Base-by-base conservation (phyloP, 1,284 basidiomycete species). In the Entoloma clypeatum region DNA sequence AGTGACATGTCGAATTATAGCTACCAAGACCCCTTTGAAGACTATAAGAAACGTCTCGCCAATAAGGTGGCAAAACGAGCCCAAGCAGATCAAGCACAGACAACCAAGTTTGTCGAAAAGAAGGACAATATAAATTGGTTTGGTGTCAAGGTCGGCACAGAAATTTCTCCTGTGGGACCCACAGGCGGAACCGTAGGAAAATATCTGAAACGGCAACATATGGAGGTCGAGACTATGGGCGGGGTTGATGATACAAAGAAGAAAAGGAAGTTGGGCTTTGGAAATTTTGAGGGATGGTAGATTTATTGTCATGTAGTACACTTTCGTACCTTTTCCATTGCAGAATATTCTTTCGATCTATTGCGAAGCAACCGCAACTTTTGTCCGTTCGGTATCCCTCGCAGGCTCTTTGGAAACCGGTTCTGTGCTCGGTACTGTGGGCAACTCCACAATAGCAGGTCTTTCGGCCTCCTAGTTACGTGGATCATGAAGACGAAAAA, bases 21-120 rank as follows among this genome's bases (percentile, higher is more conserved):
- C 35, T 83, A 86, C 53, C 84, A 89, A 63, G 89, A 92, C 58
- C 90, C 89, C 0, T 92, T 91, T 49, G 84, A 91, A 40, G 84
- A 85, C 24, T 91, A 91, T 61, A 89, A 90, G 56, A 71, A 67
- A 9, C 79, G 87, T 7, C 72, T 87, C 11, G 75, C 77, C 19
- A 88, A 83, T 57, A 86, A 86, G 50, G 69, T 90, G 2, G 80
- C 84, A 1, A 75, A 73, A 50, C 76, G 77, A 52, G 75, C 75
- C n/a, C 79, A 79, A 44, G 71, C 71, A 2, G 71, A 71, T 40
- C 79, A 79, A 44, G 68, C 67, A 1, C 68, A 71, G 39, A 70
- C 71, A 60, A 57, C 51, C 43, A 34, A 43, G 7, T 17, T 45
- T 11, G 48, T 48, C 8, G 47, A 53, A 27, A 49, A 61, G 25